These are phyloP conservation scores for Clitopilus hobsonii DNA, from an alignment of 768 basidiomycete genomes.

Conservation along the genomic window DNA sequence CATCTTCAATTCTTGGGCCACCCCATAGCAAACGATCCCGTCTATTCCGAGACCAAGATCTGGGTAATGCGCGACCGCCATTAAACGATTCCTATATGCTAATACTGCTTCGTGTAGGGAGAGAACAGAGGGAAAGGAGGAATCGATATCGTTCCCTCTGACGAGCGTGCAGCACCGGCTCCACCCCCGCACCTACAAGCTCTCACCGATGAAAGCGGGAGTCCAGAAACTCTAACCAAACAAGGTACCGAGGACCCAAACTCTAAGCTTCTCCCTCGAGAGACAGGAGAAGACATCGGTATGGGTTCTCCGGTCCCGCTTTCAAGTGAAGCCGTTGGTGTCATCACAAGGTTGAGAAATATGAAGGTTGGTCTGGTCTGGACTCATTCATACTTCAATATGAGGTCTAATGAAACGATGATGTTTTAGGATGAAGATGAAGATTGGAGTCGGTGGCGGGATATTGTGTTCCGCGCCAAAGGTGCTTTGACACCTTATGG, in stretches of 20 bases:
- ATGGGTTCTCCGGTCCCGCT: constrained; percentile 83
- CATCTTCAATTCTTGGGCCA: constrained; percentile 93
- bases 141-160: constrained; percentile 68
- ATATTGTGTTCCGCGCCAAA: constrained; percentile 78
- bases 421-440: constrained; percentile 70
- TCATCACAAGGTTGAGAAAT: constrained; percentile 78
- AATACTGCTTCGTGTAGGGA: constrained; percentile 41
- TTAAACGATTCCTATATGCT: constrained; percentile 5
- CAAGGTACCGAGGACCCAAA: constrained; percentile 8
- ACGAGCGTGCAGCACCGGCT: constrained; percentile 58
- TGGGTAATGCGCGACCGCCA: constrained; percentile 48
- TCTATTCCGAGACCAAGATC: constrained; percentile 78
- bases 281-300: constrained; percentile 84
- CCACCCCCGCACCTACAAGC: constrained; percentile 45
- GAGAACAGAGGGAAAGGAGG: constrained; percentile 71
- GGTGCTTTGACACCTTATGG: constrained; percentile 45
- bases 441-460: constrained; percentile 86
- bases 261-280: constrained; percentile 63
- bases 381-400: not conserved
- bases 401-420: not conserved
- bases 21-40: constrained; percentile 92
- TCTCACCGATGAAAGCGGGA: constrained; percentile 32
- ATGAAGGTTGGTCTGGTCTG: constrained; percentile 57
- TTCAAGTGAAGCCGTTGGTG: constrained; percentile 66
- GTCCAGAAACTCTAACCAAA: constrained; percentile 40